phyloP scores from a whole-genome alignment of 805 yeast species.

The Cyberlindnera nakhonratchasimensis region DNA sequence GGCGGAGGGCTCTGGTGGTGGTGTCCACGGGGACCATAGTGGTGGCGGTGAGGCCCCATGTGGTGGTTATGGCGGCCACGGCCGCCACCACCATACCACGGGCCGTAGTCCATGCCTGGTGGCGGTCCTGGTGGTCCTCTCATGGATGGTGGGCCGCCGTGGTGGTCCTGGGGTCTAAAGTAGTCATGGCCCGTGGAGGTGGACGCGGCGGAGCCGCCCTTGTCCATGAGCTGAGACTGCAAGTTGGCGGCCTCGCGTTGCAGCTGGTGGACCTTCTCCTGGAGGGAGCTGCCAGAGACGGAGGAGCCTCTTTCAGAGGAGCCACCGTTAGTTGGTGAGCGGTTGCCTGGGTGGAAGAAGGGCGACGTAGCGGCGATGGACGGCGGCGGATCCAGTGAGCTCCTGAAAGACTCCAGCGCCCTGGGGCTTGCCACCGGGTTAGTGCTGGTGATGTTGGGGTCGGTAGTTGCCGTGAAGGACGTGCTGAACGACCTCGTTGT shows the following conservation, averaged over 20 bases:
- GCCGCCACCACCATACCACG: slow-evolving; percentile 1
- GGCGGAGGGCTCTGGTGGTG: slow-evolving; percentile 3
- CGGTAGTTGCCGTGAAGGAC: neutral
- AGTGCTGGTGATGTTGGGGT: neutral
- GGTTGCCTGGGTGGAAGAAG: slow-evolving; percentile 11
- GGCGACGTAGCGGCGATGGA: slow-evolving; percentile 16
- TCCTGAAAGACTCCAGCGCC: slow-evolving; percentile 3
- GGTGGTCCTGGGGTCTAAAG: slow-evolving; percentile 2
- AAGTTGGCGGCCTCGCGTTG: slow-evolving; percentile 25
- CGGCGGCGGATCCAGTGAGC: slow-evolving; percentile 7
- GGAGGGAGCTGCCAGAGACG: slow-evolving; percentile 8
- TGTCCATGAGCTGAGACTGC: slow-evolving; percentile 20
- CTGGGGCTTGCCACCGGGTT: slow-evolving; percentile 8
- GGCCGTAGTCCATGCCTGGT: neutral
- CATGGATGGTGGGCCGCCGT: slow-evolving; percentile 1
- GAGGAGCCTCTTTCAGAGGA: slow-evolving; percentile 9
- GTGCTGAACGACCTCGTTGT: neutral
- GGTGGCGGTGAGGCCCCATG: neutral
- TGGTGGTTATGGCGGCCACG: neutral
- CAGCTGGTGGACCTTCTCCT: slow-evolving; percentile 23
- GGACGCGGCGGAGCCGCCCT: slow-evolving; percentile 2
- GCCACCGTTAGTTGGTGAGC: slow-evolving; percentile 13
- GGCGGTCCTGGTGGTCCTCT: neutral
- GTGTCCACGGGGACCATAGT: neutral
- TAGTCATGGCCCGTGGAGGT: slow-evolving; percentile 7